phyloP scores from a whole-genome alignment of 1,284 basidiomycete species.

The Cryptococcus neoformans region DNA sequence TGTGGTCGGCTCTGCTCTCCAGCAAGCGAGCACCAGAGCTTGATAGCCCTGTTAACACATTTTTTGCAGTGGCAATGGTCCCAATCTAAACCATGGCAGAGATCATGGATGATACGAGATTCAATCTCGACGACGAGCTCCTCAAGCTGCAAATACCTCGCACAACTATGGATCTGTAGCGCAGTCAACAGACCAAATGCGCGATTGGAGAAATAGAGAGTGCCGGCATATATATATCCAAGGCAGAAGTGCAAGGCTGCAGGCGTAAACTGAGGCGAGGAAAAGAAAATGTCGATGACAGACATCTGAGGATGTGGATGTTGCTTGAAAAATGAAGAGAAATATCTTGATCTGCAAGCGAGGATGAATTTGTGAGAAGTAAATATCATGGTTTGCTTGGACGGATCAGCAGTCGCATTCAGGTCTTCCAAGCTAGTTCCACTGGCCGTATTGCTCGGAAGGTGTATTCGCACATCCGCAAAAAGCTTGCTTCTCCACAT shows the following conservation, averaged over 20 bases:
- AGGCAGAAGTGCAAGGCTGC: conserved; percentile 92
- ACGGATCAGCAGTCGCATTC: neutral
- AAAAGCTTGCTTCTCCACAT: conserved; percentile 95
- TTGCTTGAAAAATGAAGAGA: conserved; percentile 68
- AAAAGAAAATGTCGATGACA: conserved; percentile 60
- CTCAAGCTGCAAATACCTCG: conserved; percentile 75
- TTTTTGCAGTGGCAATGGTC: conserved; percentile 68
- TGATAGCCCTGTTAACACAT: too few species aligned
- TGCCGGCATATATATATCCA: conserved; percentile 80
- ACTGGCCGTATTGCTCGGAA: conserved; percentile 49
- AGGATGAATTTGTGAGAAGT: conserved; percentile 91
- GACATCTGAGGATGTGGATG: conserved; percentile 40
- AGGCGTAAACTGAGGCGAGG: conserved; percentile 91
- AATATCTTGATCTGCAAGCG: conserved; percentile 83
- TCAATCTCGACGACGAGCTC: conserved; percentile 74
- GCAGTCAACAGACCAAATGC: conserved; percentile 90
- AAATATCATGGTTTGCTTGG: conserved; percentile 58
- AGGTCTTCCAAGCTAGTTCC: conserved; percentile 20
- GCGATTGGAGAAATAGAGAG: conserved; percentile 86
- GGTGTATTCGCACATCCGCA: conserved; percentile 78
- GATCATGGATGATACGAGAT: conserved; percentile 75
- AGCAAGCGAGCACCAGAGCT: too few species aligned
- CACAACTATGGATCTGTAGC: conserved; percentile 81
- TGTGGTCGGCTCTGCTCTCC: too few species aligned
- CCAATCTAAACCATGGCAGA: conserved; percentile 78